These are phyloP conservation scores for Carex parvula DNA, from an alignment of 176 grass and related monocot genomes.

Conservation along the genomic window DNA sequence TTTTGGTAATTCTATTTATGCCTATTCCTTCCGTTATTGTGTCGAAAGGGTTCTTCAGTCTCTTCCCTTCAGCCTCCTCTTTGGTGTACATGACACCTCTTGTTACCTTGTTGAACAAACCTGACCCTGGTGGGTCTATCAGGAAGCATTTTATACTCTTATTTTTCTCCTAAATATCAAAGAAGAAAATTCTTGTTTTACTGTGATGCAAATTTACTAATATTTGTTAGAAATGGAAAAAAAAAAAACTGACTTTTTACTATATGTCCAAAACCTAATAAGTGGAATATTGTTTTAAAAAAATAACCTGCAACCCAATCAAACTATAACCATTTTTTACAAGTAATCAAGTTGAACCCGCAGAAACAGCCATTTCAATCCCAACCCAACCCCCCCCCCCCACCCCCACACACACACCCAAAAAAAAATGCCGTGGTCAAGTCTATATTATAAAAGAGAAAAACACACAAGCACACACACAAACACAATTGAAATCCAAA, in stretches of 20 bases:
- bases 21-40: slow-evolving; percentile 97
- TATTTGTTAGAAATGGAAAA: not conserved
- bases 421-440: not conserved
- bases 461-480: not conserved
- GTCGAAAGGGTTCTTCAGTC: slow-evolving; percentile 94
- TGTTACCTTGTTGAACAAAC: slow-evolving; percentile 91
- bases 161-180: slow-evolving; percentile 62
- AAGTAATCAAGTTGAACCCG: not conserved
- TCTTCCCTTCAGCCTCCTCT: slow-evolving; percentile 91
- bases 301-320: too few species aligned
- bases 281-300: not conserved
- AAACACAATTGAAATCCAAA: slow-evolving; percentile 15
- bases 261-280: not conserved
- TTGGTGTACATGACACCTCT: slow-evolving; percentile 96
- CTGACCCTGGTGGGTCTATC: slow-evolving; percentile 85
- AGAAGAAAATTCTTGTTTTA: not conserved
- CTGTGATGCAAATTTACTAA: not conserved
- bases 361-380: not conserved
- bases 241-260: not conserved
- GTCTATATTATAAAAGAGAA: not conserved
- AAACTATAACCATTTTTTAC: not conserved
- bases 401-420: too few species aligned
- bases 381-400: not conserved
- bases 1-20: slow-evolving; percentile 88
- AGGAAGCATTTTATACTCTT: slow-evolving; percentile 78